Evolutionary conservation across 768 basidiomycete genomes (phyloP).

Genomic region (Lactarius evosmus): DNA sequence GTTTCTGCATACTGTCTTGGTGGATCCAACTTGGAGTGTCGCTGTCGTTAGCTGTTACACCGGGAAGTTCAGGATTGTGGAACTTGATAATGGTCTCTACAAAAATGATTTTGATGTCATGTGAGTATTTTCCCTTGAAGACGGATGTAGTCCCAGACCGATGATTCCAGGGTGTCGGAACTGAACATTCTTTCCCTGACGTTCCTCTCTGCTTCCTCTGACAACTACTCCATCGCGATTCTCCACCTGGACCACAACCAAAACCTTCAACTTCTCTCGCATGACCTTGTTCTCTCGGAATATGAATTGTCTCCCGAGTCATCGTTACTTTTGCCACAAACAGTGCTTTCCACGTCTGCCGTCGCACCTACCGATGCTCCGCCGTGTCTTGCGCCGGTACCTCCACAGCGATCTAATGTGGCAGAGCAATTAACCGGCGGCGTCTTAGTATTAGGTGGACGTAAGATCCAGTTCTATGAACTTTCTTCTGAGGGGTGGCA

Average conservation of each 20-base stretch:
- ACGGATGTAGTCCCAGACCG: neutral
- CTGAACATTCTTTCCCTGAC: constrained; percentile 64
- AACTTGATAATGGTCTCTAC: constrained; percentile 52
- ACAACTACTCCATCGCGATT: constrained; percentile 57
- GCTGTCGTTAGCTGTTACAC: constrained; percentile 65
- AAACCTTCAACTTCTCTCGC: constrained; percentile 60
- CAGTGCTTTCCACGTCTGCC: constrained; percentile 48
- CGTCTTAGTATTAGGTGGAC: constrained; percentile 66
- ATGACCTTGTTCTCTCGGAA: constrained; percentile 50
- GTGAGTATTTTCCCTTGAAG: constrained; percentile 41
- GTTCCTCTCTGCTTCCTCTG: constrained; percentile 50
- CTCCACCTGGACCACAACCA: constrained; percentile 61
- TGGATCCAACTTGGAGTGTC: constrained; percentile 60
- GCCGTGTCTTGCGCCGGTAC: constrained; percentile 36
- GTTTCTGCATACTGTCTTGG: constrained; percentile 64
- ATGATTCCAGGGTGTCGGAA: constrained; percentile 52
- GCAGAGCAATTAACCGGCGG: constrained; percentile 51
- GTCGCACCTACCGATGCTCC: constrained; percentile 35
- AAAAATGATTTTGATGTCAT: constrained; percentile 58
- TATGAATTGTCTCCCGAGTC: constrained; percentile 49
- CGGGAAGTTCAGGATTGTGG: constrained; percentile 65
- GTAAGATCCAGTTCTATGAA: constrained; percentile 60
- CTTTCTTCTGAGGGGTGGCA: constrained; percentile 46
- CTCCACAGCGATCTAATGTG: constrained; percentile 33
- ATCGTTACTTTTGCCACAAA: constrained; percentile 50